Percentiles rank a stretch among this genome's conserved stretches.
phyloP scores from a whole-genome alignment of 2,329 filamentous ascomycete genomes.

The Magnaporthiopsis incrustans region DNA sequence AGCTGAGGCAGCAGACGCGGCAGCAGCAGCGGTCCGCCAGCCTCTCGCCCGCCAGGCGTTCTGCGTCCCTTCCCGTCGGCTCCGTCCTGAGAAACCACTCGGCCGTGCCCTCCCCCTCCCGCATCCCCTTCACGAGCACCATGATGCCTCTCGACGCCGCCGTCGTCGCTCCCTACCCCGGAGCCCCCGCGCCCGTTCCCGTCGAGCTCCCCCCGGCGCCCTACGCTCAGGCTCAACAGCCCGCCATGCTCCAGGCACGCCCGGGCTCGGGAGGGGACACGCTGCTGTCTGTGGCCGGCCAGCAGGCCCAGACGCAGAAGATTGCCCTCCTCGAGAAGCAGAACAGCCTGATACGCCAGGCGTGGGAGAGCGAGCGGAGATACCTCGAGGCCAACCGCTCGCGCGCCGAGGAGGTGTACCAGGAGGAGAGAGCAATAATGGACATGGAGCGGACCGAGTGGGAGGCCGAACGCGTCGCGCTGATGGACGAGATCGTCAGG shows the following conservation, averaged over 20 bases:
- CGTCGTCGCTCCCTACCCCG: slow-evolving; percentile 1
- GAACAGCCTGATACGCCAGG: slow-evolving; percentile 35
- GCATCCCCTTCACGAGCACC: background rate
- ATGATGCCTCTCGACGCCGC: slow-evolving; percentile 5
- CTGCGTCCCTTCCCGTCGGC: slow-evolving; percentile 5
- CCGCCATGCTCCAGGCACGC: slow-evolving; percentile 9
- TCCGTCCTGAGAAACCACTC: slow-evolving; percentile 11
- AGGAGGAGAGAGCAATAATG: slow-evolving; percentile 45
- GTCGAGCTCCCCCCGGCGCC: background rate
- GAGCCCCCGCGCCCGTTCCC: slow-evolving; percentile 7
- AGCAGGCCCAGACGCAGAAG: slow-evolving; percentile 21
- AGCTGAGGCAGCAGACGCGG: slow-evolving; percentile 10
- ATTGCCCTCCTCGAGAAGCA: slow-evolving; percentile 34
- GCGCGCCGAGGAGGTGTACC: slow-evolving; percentile 47
- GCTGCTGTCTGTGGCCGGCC: slow-evolving; percentile 2
- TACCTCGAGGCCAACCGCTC: slow-evolving; percentile 45
- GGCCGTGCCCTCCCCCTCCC: slow-evolving; percentile 16
- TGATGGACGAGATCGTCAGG: slow-evolving; percentile 31
- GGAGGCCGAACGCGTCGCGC: slow-evolving; percentile 33
- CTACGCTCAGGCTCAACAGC: slow-evolving; percentile 4
- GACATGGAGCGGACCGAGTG: slow-evolving; percentile 40
- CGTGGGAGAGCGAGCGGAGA: slow-evolving; percentile 45
- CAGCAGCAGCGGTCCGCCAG: slow-evolving; percentile 22
- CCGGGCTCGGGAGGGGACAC: slow-evolving; percentile 22
- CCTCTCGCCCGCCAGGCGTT: slow-evolving; percentile 21